Conservation (phyloP, 306 rosid genomes). For the Castanea crenata region DNA sequence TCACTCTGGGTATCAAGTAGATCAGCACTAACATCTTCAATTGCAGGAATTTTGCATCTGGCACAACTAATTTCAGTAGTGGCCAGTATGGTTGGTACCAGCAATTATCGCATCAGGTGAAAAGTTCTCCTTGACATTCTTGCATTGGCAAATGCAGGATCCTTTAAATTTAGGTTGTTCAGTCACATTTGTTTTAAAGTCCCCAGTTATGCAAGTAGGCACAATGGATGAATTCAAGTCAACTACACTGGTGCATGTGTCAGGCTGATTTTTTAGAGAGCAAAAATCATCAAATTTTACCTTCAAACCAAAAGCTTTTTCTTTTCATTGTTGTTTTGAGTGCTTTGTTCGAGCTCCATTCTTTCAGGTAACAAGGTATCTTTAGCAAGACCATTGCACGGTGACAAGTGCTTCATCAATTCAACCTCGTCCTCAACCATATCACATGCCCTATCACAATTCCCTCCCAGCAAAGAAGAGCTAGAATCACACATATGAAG, state of each 20-base stretch:
- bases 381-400: conserved; percentile 15
- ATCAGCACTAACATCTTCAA: background rate
- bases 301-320: conserved; percentile 3
- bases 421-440: conserved; percentile 8
- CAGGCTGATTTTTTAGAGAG: conserved; percentile 15
- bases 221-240: conserved; percentile 20
- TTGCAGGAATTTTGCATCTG: background rate
- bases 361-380: conserved; percentile 12
- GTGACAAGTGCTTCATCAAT: conserved; percentile 11
- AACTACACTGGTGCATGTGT: background rate
- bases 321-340: conserved; percentile 16
- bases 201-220: conserved; percentile 7
- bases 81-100: background rate
- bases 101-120: background rate
- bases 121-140: background rate
- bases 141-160: background rate
- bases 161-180: conserved; percentile 10
- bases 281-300: conserved; percentile 7
- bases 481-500: background rate
- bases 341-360: background rate
- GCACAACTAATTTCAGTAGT: background rate
- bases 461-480: background rate
- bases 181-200: conserved; percentile 3
- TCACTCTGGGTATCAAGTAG: background rate
- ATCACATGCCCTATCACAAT: background rate